Evolutionary conservation across 495 filamentous ascomycete species (phyloP), one percentile per base, ranked within the genome.

Genomic region (Rhypophila decipiens): DNA sequence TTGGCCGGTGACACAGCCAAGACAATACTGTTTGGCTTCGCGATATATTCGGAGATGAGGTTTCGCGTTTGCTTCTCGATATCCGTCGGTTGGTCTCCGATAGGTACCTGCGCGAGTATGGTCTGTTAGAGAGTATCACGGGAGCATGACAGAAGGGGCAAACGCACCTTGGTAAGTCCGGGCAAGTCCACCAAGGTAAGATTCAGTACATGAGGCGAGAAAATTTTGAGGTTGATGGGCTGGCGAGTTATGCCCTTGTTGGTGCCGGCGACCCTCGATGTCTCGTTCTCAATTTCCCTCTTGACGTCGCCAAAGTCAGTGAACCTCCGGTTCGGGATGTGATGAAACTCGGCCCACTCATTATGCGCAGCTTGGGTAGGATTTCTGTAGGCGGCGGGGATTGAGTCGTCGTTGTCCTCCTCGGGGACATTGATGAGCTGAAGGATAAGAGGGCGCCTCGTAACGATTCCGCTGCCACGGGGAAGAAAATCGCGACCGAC

Each of bases 11-110:
- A 99, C 5, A 99, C 93, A 39, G 93, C 93, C 27, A 99, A 75
- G 54, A 99, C 84, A 62, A 99, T 95, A 63, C 89, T 97, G 74
- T 99, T 99, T 5, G 93, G 93, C 66, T 99, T 99, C 10, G 93
- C 93, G 55, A 96, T 99, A 59, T 99, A 99, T 72, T 99, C 93
- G 45, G 90, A 81, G 51, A 99, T 99, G 48, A 99, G 77, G 45
- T 89, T 95, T 35, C 94, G 82, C 3, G 94, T 99, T 68, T 99
- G 93, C 66, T 97, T 97, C 70, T 99, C 93, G 56, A 99, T 99
- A 64, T 99, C 93, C 50, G 87, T 83, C 17, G 93, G 93, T 67
- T 99, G 93, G 64, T 99, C 93, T 44, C 93, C 93, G 65, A 99
- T 99, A 17, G 93, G 94, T 51, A 89, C 85, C 84, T 87, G 38